Evolutionary conservation across 164 flowering plant genomes (phyloP).

Genomic region (Vitis rotundifolia): DNA sequence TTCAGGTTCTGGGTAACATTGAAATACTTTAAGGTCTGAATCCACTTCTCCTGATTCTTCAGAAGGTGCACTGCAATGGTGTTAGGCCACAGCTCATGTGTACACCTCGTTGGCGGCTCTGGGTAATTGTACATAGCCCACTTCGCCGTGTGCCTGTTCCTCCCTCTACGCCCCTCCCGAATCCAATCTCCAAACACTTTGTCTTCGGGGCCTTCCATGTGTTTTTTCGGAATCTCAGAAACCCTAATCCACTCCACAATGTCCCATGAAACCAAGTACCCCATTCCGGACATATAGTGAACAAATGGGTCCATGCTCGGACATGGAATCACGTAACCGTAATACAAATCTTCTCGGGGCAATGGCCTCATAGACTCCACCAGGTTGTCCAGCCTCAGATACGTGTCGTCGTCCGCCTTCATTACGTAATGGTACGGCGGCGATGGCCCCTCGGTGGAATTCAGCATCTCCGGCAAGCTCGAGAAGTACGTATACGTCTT

Average conservation of each 20-base stretch:
- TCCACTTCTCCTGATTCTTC: conserved; percentile 71
- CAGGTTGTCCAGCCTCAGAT: conserved; percentile 42
- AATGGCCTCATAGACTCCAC: conserved; percentile 55
- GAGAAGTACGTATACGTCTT: conserved; percentile 79
- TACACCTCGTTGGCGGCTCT: conserved; percentile 53
- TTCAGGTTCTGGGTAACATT: conserved; percentile 61
- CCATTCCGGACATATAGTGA: conserved; percentile 93
- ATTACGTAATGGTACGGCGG: conserved; percentile 81
- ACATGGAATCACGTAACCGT: conserved; percentile 86
- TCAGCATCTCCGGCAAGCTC: conserved; percentile 61
- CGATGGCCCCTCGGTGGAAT: conserved; percentile 13
- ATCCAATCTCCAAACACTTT: conserved; percentile 72
- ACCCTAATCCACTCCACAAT: conserved; percentile 66
- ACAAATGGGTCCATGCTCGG: conserved; percentile 77
- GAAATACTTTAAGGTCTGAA: conserved; percentile 58
- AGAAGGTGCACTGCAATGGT: conserved; percentile 72
- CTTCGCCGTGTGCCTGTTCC: conserved; percentile 69
- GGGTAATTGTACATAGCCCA: conserved; percentile 84
- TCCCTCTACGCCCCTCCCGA: conserved; percentile 48
- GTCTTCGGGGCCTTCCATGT: conserved; percentile 78
- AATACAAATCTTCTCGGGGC: conserved; percentile 75
- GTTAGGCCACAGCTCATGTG: conserved; percentile 79
- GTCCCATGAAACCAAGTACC: conserved; percentile 83
- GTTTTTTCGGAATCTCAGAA: conserved; percentile 56
- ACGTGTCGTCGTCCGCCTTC: conserved; percentile 75